Evolutionary conservation across 164 flowering plant species (phyloP), one percentile per base, ranked within the genome.

Genomic region (Tinospora cordifolia): DNA sequence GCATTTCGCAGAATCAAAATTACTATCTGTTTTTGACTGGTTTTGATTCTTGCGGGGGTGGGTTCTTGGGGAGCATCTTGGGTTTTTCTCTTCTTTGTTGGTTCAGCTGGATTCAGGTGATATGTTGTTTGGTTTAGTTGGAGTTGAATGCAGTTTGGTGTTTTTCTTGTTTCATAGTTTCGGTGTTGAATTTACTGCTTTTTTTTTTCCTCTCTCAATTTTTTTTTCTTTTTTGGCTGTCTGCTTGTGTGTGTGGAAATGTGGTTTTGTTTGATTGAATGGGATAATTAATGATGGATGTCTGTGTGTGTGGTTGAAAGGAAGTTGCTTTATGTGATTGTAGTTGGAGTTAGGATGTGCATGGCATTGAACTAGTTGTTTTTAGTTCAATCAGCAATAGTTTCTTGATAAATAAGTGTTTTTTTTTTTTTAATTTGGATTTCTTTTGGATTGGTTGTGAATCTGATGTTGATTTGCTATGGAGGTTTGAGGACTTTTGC

Each of bases 61-160:
- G 47, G 12, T 54, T 54, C 8, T 54, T 15, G 59, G 59, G 59
- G 59, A 3, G 30, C 14, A 24, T 60, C 34, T 25, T 11, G 63
- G n/a, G n/a, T n/a, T 60, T 60, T 24, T 30, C 36, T 30, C 3
- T 30, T 30, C 4, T 4, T 4, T 25, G 13, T 15, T 8, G 17
- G 13, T 60, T 26, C 36, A 60, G 63, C 63, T 60, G 63, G 36
- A 60, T 24, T 60, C 63, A 60, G 63, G 63, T 54, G 24, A 54
- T 17, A 3, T 12, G 59, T 54, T 54, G 59, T 54, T 54, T 54
- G 21, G 59, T 17, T 54, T 54, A 54, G 59, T 54, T 14, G 21
- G 59, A 54, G 59, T 54, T 54, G 59, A 54, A 44, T 44, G 47
- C 13, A 14, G 14, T 9, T 44, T 11, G 47, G 0, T 54, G 59